Evolutionary conservation across 768 basidiomycete species (phyloP).

Genomic region (Serendipita sp.): DNA sequence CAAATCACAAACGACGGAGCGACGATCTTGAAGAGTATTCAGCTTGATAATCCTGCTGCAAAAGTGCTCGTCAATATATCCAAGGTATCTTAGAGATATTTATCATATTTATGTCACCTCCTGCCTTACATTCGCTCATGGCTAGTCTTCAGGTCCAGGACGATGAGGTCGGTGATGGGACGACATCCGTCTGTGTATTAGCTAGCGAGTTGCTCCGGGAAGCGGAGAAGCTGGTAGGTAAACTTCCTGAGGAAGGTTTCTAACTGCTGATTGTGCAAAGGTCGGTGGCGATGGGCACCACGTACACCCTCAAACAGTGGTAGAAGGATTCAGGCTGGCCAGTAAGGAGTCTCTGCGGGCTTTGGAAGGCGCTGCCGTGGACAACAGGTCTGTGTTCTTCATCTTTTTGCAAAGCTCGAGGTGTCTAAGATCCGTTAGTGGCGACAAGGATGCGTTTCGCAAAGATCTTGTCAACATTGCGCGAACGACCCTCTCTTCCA

Average conservation of each 20-base stretch:
- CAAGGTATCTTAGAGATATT: slow-evolving; percentile 25
- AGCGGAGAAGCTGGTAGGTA: slow-evolving; percentile 73
- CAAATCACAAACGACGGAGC: slow-evolving; percentile 98
- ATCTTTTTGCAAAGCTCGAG: not conserved
- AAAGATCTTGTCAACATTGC: slow-evolving; percentile 94
- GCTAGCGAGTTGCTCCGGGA: slow-evolving; percentile 84
- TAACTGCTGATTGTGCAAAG: not conserved
- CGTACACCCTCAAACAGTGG: slow-evolving; percentile 95
- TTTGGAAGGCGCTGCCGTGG: slow-evolving; percentile 63
- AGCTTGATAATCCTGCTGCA: slow-evolving; percentile 94
- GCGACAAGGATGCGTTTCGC: slow-evolving; percentile 34
- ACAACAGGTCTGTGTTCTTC: slow-evolving; percentile 50
- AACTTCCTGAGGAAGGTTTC: not conserved
- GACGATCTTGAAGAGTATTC: slow-evolving; percentile 92
- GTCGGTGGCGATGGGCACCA: slow-evolving; percentile 33
- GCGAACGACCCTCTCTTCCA: slow-evolving; percentile 85
- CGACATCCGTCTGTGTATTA: slow-evolving; percentile 79
- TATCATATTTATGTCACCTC: not conserved
- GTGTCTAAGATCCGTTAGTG: not conserved
- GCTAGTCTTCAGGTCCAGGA: slow-evolving; percentile 54
- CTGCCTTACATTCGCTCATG: not conserved
- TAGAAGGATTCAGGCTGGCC: slow-evolving; percentile 92
- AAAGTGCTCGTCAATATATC: slow-evolving; percentile 99
- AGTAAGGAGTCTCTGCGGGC: slow-evolving; percentile 70
- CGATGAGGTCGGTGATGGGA: slow-evolving; percentile 96